These are phyloP conservation scores for Penicillium hesseltinei DNA, from an alignment of 2,329 filamentous ascomycete genomes.

Conservation along the genomic window DNA sequence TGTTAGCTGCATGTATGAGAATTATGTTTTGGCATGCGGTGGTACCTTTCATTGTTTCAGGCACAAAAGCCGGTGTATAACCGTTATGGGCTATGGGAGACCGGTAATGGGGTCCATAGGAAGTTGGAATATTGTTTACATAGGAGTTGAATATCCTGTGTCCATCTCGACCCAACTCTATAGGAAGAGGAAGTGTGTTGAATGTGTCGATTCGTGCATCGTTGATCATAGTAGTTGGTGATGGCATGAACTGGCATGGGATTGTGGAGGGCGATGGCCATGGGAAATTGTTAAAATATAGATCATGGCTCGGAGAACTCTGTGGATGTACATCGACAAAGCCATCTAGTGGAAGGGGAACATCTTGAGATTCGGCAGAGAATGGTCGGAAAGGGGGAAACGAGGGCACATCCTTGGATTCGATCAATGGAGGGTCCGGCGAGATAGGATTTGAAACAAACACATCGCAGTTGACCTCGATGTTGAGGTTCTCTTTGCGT, in stretches of 20 bases:
- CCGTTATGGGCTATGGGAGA: slow-evolving; percentile 38
- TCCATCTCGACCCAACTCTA: slow-evolving; percentile 32
- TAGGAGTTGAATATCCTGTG: slow-evolving; percentile 42
- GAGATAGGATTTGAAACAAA: neutral
- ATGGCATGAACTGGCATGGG: slow-evolving; percentile 18
- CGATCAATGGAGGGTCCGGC: neutral
- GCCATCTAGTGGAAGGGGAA: neutral
- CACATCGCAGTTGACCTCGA: neutral
- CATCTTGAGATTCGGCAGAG: neutral
- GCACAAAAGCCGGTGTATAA: slow-evolving; percentile 41
- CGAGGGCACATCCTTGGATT: neutral
- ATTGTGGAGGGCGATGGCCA: slow-evolving; percentile 18
- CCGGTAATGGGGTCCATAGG: slow-evolving; percentile 38
- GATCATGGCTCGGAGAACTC: slow-evolving; percentile 8
- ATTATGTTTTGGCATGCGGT: slow-evolving; percentile 41
- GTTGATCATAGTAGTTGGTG: slow-evolving; percentile 35
- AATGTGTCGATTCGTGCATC: slow-evolving; percentile 41
- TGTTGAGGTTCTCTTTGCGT: neutral
- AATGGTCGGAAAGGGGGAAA: slow-evolving; percentile 6
- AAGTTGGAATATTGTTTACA: slow-evolving; percentile 41
- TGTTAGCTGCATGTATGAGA: slow-evolving; percentile 41
- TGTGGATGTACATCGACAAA: slow-evolving; percentile 1
- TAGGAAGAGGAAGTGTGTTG: slow-evolving; percentile 37
- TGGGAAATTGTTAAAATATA: slow-evolving; percentile 13
- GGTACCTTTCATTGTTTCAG: slow-evolving; percentile 42